Evolutionary conservation across 2,329 filamentous ascomycete genomes (phyloP), one percentile per base, ranked within the genome.

Genomic region (Sporothrix luriei): DNA sequence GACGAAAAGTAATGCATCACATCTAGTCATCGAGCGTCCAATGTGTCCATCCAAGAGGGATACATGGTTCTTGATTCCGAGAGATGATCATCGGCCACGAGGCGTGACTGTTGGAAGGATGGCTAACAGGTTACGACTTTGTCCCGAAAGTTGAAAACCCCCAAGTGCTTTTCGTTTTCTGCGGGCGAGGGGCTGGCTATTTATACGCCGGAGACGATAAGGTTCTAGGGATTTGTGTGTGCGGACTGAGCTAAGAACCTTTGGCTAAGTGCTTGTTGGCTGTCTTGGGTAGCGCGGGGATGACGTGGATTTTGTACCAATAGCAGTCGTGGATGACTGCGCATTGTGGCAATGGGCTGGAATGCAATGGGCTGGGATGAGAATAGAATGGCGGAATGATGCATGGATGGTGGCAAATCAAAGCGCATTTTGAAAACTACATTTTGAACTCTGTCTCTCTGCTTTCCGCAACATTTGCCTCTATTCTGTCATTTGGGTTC

Each of bases 311-410:
- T 55, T 55, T 55, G 24, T 29, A 55, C 24, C 33, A 33, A 33
- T 55, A 55, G 24, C 52, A 55, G 52, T 11, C 52, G 24, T 55
- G 52, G 24, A 55, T 55, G 52, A 55, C 52, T 55, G 6, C 33
- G 55, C 55, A 61, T n/a, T 43, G 55, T 78, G 51, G 21, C 51
- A 11, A 54, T 13, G 51, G 51, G 29, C 29, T 33, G 29, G 33
- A 10, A 48, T 48, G 19, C 19, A 48, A 48, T 48, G 19, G 19
- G 19, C 46, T 14, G 46, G 46, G 46, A 48, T 48, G 19, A 48
- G 19, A 48, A 48, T 48, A 48, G 19, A 48, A 48, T 48, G 19
- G 16, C 46, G 11, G 46, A 48, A 48, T 48, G 19, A 48, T 48
- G 19, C 19, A 48, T 48, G 19, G 19, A 48, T 48, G 19, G 46